These are phyloP conservation scores for Alternaria infectoria DNA, from an alignment of 2,329 filamentous ascomycete species.

Conservation along the genomic window DNA sequence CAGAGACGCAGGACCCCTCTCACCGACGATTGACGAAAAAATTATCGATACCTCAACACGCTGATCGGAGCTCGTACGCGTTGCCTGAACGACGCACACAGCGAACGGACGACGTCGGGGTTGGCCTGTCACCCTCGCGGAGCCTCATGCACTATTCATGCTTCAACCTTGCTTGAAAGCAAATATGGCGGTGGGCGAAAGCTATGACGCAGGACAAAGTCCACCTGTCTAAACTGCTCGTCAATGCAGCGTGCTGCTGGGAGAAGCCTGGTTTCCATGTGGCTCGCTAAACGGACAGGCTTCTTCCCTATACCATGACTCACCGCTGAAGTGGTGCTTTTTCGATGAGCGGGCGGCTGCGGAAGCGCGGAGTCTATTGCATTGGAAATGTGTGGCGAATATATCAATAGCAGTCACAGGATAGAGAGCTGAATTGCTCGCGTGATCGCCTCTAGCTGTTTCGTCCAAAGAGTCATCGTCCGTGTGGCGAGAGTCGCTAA, in stretches of 20 bases:
- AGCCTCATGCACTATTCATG: conserved; percentile 21
- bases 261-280: conserved; percentile 20
- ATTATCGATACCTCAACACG: conserved; percentile 1
- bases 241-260: conserved; percentile 24
- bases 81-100: conserved; percentile 18
- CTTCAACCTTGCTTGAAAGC: conserved; percentile 18
- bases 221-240: conserved; percentile 25
- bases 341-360: conserved; percentile 1
- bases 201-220: conserved; percentile 28
- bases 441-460: conserved; percentile 1
- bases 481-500: conserved; percentile 4
- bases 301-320: conserved; percentile 28
- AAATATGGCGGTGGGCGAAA: conserved; percentile 14
- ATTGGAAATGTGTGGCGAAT: not conserved
- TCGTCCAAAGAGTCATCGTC: not conserved
- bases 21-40: conserved; percentile 4
- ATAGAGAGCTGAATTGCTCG: conserved; percentile 9
- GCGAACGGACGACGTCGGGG: not conserved
- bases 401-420: not conserved
- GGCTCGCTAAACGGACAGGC: conserved; percentile 25
- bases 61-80: conserved; percentile 7
- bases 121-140: conserved; percentile 10
- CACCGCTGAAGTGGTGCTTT: conserved; percentile 15
- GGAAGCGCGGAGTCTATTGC: not conserved
- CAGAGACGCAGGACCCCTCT: conserved; percentile 4